Conservation (phyloP, 2,329 filamentous ascomycete species). For the Epichloe glyceriae region DNA sequence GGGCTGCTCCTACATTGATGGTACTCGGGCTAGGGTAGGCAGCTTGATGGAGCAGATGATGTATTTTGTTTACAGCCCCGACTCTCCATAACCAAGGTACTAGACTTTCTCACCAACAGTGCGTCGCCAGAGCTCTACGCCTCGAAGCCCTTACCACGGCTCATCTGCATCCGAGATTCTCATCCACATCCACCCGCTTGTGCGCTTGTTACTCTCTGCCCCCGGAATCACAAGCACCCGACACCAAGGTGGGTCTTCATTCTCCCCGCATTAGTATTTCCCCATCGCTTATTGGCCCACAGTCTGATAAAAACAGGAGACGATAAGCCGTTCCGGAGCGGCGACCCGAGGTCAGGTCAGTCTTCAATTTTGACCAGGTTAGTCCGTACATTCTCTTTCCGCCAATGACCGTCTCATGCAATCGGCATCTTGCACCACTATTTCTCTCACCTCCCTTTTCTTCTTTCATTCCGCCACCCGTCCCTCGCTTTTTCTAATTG, state of each 20-base stretch:
- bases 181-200: neutral
- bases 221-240: neutral
- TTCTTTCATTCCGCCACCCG: neutral
- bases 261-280: slow-evolving; percentile 15
- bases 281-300: slow-evolving; percentile 14
- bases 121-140: no score
- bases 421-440: neutral
- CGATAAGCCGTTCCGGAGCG: neutral
- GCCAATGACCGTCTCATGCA: neutral
- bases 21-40: no score
- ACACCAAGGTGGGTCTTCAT: neutral
- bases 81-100: no score
- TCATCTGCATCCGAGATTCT: neutral
- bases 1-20: no score
- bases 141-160: neutral
- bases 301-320: no score
- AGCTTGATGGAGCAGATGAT: no score
- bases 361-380: neutral
- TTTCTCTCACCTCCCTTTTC: neutral
- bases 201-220: neutral
- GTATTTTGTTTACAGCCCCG: no score
- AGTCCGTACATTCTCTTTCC: neutral
- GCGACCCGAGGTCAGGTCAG: neutral
- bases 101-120: no score
- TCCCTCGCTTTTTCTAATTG: neutral